Conservation (phyloP, 164 flowering plant genomes). For the Stephania yunnanensis region DNA sequence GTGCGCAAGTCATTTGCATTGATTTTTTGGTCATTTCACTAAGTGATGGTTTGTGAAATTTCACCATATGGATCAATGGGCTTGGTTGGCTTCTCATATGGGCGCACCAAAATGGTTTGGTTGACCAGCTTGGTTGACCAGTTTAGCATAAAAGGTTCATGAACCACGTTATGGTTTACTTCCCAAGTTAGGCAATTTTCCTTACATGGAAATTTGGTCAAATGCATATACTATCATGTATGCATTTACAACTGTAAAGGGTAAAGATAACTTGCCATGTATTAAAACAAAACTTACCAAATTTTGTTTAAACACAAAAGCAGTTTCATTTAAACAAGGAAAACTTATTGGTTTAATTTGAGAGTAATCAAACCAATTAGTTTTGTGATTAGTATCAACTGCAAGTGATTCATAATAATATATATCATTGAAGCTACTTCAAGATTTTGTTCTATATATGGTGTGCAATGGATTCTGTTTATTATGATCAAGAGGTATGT, state of each 20-base stretch:
- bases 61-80: not conserved
- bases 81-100: not conserved
- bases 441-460: conserved; percentile 1
- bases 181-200: not conserved
- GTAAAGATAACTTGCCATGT: too few relatives aligned
- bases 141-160: not conserved
- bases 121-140: not conserved
- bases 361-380: not conserved
- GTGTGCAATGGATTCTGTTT: not conserved
- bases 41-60: not conserved
- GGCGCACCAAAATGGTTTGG: not conserved
- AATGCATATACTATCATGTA: not conserved
- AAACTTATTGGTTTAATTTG: not conserved
- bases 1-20: not conserved
- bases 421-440: conserved; percentile 9
- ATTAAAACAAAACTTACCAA: not conserved
- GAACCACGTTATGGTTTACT: not conserved
- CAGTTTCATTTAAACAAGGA: not conserved
- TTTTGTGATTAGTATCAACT: conserved; percentile 10
- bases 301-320: not conserved
- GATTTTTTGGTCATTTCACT: not conserved
- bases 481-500: not conserved
- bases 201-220: not conserved
- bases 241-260: too few relatives aligned
- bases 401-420: conserved; percentile 20